Evolutionary conservation across 164 flowering plant genomes (phyloP).

Genomic region (Dillenia turbinata): DNA sequence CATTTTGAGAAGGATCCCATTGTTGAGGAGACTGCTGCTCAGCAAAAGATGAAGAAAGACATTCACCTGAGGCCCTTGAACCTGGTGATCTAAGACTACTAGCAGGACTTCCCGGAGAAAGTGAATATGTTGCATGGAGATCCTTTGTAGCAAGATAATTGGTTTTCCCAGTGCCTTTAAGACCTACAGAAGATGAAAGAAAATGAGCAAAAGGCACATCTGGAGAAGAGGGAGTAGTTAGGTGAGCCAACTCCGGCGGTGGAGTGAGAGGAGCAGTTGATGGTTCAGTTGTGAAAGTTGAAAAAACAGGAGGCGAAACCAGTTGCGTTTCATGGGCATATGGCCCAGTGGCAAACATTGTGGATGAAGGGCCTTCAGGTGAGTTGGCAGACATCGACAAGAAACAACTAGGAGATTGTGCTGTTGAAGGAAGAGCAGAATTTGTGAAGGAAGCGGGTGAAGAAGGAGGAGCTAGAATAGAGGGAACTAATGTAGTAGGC

Average conservation of each 20-base stretch:
- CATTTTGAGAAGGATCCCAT: conserved; percentile 61
- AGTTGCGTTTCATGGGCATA: conserved; percentile 93
- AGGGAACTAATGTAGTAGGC: conserved; percentile 47
- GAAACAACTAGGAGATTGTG: conserved; percentile 81
- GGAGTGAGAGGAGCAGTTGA: conserved; percentile 98
- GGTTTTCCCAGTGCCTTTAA: conserved; percentile 43
- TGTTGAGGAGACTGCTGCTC: conserved; percentile 50
- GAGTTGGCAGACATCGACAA: conserved; percentile 79
- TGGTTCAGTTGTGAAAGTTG: conserved; percentile 94
- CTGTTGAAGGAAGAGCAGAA: conserved; percentile 87
- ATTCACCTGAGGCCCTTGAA: conserved; percentile 61
- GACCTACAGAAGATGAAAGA: conserved; percentile 65
- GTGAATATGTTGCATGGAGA: conserved; percentile 81
- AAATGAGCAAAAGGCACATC: conserved; percentile 95
- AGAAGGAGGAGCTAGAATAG: conserved; percentile 96
- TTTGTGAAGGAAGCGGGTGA: conserved; percentile 93
- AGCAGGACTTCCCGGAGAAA: conserved; percentile 87
- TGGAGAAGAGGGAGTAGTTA: conserved; percentile 99
- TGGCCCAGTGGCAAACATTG: conserved; percentile 89
- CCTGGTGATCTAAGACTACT: conserved; percentile 71
- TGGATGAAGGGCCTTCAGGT: conserved; percentile 80
- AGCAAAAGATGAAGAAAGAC: conserved; percentile 57
- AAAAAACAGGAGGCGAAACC: conserved; percentile 97
- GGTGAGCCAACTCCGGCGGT: conserved; percentile 88
- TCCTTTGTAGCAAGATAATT: conserved; percentile 51